phyloP scores from a whole-genome alignment of 2,329 filamentous ascomycete species.

The Fusarium sp. region DNA sequence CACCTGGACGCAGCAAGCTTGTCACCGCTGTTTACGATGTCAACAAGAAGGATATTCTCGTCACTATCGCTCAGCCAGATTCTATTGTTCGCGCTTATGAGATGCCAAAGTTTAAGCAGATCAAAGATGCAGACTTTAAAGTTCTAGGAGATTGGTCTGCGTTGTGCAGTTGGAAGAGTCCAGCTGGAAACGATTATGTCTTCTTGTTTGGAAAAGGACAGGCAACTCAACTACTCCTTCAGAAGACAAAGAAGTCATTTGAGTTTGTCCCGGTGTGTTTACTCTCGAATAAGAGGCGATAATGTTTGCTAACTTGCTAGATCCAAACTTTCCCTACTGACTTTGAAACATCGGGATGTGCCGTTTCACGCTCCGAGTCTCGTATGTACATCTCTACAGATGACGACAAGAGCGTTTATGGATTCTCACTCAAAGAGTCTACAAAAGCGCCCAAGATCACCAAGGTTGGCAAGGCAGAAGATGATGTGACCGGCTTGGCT shows the following conservation, averaged over 20 bases:
- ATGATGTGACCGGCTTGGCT: slow-evolving; percentile 53
- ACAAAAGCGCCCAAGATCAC: slow-evolving; percentile 47
- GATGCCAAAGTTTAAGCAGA: slow-evolving; percentile 42
- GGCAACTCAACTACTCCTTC: slow-evolving; percentile 50
- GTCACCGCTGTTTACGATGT: slow-evolving; percentile 51
- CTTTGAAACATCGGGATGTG: slow-evolving; percentile 54
- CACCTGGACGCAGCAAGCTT: slow-evolving; percentile 56
- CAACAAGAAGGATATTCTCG: slow-evolving; percentile 47
- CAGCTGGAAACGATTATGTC: slow-evolving; percentile 52
- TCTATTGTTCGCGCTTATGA: slow-evolving; percentile 53
- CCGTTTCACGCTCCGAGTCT: slow-evolving; percentile 47
- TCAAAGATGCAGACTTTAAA: slow-evolving; percentile 44
- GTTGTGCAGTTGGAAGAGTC: slow-evolving; percentile 55
- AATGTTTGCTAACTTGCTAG: slow-evolving; percentile 27
- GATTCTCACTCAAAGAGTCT: slow-evolving; percentile 51
- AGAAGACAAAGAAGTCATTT: slow-evolving; percentile 37
- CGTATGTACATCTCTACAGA: slow-evolving; percentile 52
- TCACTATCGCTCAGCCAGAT: slow-evolving; percentile 54
- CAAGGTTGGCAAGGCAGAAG: slow-evolving; percentile 46
- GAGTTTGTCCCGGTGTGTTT: slow-evolving; percentile 49
- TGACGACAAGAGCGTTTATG: slow-evolving; percentile 49
- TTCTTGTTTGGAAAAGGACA: slow-evolving; percentile 56
- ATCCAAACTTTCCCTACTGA: slow-evolving; percentile 54
- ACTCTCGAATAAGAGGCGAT: accelerated
- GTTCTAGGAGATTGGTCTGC: slow-evolving; percentile 57